These are phyloP conservation scores for Cercospora zeina DNA, from an alignment of 2,329 filamentous ascomycete genomes.

Conservation along the genomic window DNA sequence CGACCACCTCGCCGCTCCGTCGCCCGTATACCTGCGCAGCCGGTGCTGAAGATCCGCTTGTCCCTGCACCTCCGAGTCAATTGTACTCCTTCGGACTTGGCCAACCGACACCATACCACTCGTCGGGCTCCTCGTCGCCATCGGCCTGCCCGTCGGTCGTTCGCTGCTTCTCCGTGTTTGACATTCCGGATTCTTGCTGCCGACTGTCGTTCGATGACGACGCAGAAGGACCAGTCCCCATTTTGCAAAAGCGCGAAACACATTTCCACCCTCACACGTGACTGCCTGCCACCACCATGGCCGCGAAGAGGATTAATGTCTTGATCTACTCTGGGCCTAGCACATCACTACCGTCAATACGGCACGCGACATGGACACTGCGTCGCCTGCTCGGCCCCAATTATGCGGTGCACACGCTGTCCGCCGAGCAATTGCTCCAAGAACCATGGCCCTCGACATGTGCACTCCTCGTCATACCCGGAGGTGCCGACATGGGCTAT, in stretches of 20 bases:
- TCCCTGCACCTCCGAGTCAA: slow-evolving; percentile 63
- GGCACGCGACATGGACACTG: slow-evolving; percentile 83
- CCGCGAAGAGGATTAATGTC: slow-evolving; percentile 74
- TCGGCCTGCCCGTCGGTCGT: slow-evolving; percentile 39
- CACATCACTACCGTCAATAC: slow-evolving; percentile 82
- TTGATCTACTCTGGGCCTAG: slow-evolving; percentile 89
- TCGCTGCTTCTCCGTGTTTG: slow-evolving; percentile 35
- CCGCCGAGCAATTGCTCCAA: slow-evolving; percentile 74
- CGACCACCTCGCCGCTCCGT: neutral
- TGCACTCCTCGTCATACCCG: slow-evolving; percentile 85
- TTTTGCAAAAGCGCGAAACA: slow-evolving; percentile 9
- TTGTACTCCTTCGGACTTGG: neutral
- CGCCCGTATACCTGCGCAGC: slow-evolving; percentile 70
- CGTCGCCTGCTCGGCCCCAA: slow-evolving; percentile 82
- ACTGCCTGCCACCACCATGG: slow-evolving; percentile 24
- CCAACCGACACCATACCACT: slow-evolving; percentile 67
- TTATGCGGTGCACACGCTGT: slow-evolving; percentile 88
- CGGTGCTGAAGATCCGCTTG: slow-evolving; percentile 95
- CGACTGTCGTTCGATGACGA: neutral
- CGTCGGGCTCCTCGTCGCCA: slow-evolving; percentile 87
- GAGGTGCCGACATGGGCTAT: slow-evolving; percentile 91
- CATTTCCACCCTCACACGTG: slow-evolving; percentile 25
- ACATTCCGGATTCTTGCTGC: slow-evolving; percentile 30
- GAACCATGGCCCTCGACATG: slow-evolving; percentile 90
- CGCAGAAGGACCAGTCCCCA: slow-evolving; percentile 8